phyloP scores from a whole-genome alignment of 208 protist species.

The Leishmania aethiopica region DNA sequence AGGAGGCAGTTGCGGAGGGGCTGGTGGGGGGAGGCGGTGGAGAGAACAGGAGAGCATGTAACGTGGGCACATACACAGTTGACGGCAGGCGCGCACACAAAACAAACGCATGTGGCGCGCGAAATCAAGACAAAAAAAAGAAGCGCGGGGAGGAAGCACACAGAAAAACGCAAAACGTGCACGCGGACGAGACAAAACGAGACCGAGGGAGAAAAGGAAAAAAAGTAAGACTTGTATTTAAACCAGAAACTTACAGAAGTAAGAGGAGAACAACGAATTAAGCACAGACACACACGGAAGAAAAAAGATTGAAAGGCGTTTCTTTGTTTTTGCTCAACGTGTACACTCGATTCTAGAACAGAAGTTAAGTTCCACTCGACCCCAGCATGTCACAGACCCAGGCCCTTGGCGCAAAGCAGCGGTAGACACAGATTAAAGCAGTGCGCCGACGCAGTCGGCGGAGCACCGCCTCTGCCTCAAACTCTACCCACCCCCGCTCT shows the following conservation, averaged over 20 bases:
- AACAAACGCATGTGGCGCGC: background rate
- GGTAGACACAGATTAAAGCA: too few species aligned
- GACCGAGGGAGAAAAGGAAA: background rate
- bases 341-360: too few species aligned
- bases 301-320: too few species aligned
- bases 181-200: background rate
- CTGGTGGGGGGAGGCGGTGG: background rate
- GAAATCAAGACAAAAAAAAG: background rate
- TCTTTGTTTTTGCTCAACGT: too few species aligned
- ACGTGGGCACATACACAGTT: background rate
- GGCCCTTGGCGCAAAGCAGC: too few species aligned
- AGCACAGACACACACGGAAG: background rate
- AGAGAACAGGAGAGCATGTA: background rate
- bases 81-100: background rate
- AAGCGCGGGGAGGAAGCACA: background rate
- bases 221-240: background rate
- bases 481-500: too few species aligned
- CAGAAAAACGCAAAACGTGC: background rate
- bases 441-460: too few species aligned
- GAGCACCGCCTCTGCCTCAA: too few species aligned
- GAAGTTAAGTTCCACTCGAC: too few species aligned
- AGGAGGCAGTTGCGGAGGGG: background rate
- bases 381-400: too few species aligned
- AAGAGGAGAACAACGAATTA: background rate
- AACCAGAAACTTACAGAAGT: background rate